Base-by-base conservation (phyloP, 2,329 filamentous ascomycete species). In the Sporothrix protearum region DNA sequence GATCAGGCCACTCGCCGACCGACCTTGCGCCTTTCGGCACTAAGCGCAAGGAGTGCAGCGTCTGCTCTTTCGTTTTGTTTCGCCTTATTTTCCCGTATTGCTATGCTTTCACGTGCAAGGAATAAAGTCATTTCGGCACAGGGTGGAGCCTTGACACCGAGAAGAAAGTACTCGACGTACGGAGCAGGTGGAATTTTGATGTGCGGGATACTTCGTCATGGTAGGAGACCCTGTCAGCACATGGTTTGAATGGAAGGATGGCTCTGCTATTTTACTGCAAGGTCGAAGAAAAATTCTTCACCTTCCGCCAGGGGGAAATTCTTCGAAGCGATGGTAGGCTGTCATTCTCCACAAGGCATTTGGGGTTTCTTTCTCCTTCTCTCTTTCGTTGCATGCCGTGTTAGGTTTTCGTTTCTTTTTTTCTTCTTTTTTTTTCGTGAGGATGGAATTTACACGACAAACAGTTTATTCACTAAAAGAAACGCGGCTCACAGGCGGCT, bases 1-100 rank as follows among this genome's bases (percentile, higher is more conserved):
- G 61, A 36, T 39, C 55, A 70, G 39, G 14, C 68, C 55, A 39
- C 55, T 63, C 68, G 39, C 68, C 55, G 68, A 69, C 45, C 16
- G 14, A 33, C 42, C 42, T 30, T 47, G 61, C 14, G 36, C 10
- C n/a, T 19, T 61, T 22, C 42, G 57, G 9, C 57, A 61, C n/a
- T 10, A 53, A 2, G 12, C 22, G 9, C 5, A n/a, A 64, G n/a
- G 57, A 39, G n/a, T 7, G 4, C 49, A 22, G 49, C 49, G 19
- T 51, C n/a, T 42, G 33, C 25, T 22, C 30, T 33, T 61, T 42
- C n/a, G 22, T 16, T n/a, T 51, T 22, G 8, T 28, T 61, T 53
- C 22, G 25, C 19, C 19, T 53, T 12, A 3, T 1, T 14, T 53
- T 53, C 8, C 16, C 25, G n/a, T n/a, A 7, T 25, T 2, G n/a